Evolutionary conservation across 345 rosid species (phyloP), one percentile per base, ranked within the genome.

Genomic region (Arabis alpina): DNA sequence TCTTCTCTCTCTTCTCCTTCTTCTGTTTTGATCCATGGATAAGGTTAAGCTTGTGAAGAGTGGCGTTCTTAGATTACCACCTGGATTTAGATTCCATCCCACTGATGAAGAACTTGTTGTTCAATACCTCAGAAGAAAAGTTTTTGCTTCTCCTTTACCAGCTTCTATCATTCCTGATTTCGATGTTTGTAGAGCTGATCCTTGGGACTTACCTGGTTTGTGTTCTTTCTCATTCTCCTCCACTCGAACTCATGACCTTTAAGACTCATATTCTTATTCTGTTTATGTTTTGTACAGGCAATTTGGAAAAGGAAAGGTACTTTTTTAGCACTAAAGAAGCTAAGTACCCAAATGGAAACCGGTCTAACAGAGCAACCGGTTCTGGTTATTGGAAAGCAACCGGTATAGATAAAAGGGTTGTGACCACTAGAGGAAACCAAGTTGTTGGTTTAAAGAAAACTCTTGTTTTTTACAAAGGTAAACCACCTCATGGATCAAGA

Each of bases 301-400:
- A 86, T 80, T 61, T 76, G 84, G 90, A 85, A 59, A 84, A 91
- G 62, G 99, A 94, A 80, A 86, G 96, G 88, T 94, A 94, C 73
- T 94, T 94, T 69, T 94, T 94, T 57, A 91, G 97, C 83, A 85
- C 90, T 30, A 83, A 85, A 55, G 97, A 91, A 78, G 88, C 97
- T 10, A 94, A 91, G 70, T 89, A 94, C 69, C 96, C 95, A 5
- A 94, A 88, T 68, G 99, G 99, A 51, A 94, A 88, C 77, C 67
- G 99, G 71, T 86, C 96, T 8, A 89, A 91, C 78, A 74, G 99
- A 25, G 93, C 97, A 2, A 88, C 99, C 14, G 72, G 73, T 11
- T 88, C 99, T 0, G 99, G 99, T 13, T 91, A 86, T 59, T 94
- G 97, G 99, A 91, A 91, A 81, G 96, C 99, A 15, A 94, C 97